Conservation (phyloP, 257 asterid species). For the Galeopsis tetrahit region DNA sequence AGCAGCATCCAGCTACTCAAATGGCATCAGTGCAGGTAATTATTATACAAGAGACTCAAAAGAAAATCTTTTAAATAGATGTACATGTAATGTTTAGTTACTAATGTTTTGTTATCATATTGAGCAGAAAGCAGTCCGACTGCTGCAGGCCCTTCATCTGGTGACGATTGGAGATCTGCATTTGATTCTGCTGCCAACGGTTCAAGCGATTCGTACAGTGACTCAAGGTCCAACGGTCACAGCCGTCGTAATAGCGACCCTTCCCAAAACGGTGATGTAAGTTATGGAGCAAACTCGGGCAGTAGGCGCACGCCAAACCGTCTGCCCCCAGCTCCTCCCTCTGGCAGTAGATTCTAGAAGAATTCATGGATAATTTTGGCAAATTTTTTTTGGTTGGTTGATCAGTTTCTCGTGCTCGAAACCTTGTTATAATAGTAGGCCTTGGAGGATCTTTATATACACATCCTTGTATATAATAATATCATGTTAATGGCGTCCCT, state of each 20-base stretch:
- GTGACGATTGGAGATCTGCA: conserved; percentile 97
- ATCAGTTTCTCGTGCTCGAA: conserved; percentile 46
- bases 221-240: conserved; percentile 73
- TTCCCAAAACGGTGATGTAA: conserved; percentile 70
- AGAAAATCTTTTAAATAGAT: not conserved
- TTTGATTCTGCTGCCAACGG: conserved; percentile 92
- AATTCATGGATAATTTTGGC: conserved; percentile 46
- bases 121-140: conserved; percentile 80
- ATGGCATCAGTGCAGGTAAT: conserved; percentile 70
- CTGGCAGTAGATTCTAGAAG: conserved; percentile 80
- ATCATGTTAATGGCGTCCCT: conserved; percentile 36
- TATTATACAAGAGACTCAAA: not conserved
- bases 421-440: conserved; percentile 46
- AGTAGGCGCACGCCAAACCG: conserved; percentile 94
- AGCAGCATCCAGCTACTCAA: conserved; percentile 53
- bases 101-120: conserved; percentile 24
- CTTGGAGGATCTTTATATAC: conserved; percentile 45
- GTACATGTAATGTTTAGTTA: not conserved
- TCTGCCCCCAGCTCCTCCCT: conserved; percentile 95
- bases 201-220: conserved; percentile 50
- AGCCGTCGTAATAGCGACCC: conserved; percentile 80
- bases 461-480: conserved; percentile 68
- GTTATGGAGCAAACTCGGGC: conserved; percentile 56
- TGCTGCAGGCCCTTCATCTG: conserved; percentile 64
- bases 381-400: conserved; percentile 57